A percentile compares a stretch with the other conserved stretches of the same genome.
phyloP scores from a whole-genome alignment of 1,284 basidiomycete species.

The Inonotus obliquus region DNA sequence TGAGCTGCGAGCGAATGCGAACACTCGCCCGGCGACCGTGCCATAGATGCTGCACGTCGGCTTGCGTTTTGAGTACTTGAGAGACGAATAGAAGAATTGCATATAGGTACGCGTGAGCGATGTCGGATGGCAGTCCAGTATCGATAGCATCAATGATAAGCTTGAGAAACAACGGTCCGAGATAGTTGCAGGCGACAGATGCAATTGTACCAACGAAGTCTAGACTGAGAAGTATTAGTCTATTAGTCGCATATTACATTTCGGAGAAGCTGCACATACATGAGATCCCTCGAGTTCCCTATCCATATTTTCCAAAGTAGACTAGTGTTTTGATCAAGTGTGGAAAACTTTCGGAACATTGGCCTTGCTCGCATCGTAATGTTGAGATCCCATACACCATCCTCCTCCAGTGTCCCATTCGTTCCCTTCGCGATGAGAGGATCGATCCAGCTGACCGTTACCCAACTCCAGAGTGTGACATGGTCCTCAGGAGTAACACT shows the following conservation, averaged over 20 bases:
- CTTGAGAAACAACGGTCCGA: conserved; percentile 65
- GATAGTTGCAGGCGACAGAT: conserved; percentile 67
- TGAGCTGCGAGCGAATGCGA: conserved; percentile 68
- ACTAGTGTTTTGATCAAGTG: conserved; percentile 29
- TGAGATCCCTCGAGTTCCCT: conserved; percentile 70
- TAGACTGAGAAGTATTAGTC: conserved; percentile 29
- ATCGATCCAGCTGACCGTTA: conserved; percentile 78
- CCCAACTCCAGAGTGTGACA: conserved; percentile 70
- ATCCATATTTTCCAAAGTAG: conserved; percentile 60
- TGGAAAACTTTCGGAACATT: conserved; percentile 56
- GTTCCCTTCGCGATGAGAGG: conserved; percentile 61
- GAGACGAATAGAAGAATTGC: conserved; percentile 62
- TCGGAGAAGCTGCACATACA: conserved; percentile 31
- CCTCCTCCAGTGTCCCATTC: conserved; percentile 56
- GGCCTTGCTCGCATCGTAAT: conserved; percentile 64
- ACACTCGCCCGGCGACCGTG: conserved; percentile 67
- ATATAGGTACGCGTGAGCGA: conserved; percentile 65
- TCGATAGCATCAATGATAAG: conserved; percentile 17
- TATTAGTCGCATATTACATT: neutral
- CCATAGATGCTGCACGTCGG: conserved; percentile 79
- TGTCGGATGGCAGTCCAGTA: conserved; percentile 36
- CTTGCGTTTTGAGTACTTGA: conserved; percentile 57
- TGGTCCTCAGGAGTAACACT: conserved; percentile 73
- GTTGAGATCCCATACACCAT: conserved; percentile 69
- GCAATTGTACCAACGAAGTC: conserved; percentile 64